These are phyloP conservation scores for Rhodomyrtus tomentosa DNA, from an alignment of 345 rosid species.

Conservation along the genomic window DNA sequence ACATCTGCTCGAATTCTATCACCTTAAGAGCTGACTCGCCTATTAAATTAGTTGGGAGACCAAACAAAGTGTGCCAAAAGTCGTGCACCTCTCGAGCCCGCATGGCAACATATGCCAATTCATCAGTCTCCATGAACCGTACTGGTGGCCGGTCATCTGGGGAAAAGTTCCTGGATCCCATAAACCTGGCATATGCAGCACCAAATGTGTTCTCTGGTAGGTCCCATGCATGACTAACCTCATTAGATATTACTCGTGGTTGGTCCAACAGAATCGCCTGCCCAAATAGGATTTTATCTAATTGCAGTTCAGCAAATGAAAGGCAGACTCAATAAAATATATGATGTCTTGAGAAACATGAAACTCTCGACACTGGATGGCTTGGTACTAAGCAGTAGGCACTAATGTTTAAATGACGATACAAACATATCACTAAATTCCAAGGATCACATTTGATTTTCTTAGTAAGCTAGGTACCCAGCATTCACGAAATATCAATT, in stretches of 20 bases:
- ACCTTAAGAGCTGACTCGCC: slow-evolving; percentile 40
- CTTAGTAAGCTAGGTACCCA: not conserved
- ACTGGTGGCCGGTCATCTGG: slow-evolving; percentile 37
- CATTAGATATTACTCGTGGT: slow-evolving; percentile 27
- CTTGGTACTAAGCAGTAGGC: not conserved
- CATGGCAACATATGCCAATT: slow-evolving; percentile 34
- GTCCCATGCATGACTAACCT: slow-evolving; percentile 35
- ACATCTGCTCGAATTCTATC: slow-evolving; percentile 42
- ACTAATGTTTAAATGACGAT: not conserved
- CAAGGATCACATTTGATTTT: not conserved
- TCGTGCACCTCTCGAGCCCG: slow-evolving; percentile 43
- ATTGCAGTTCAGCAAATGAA: not conserved
- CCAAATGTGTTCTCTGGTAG: slow-evolving; percentile 33
- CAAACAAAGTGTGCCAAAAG: slow-evolving; percentile 41
- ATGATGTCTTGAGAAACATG: not conserved
- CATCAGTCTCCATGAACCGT: slow-evolving; percentile 40
- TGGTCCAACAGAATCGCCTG: slow-evolving; percentile 28
- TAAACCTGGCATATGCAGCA: slow-evolving; percentile 35
- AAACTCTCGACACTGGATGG: not conserved
- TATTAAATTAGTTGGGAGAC: slow-evolving; percentile 28
- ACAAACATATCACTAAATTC: not conserved
- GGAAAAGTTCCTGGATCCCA: slow-evolving; percentile 41
- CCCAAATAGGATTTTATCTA: not conserved
- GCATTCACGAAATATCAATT: not conserved
- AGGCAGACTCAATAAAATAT: not conserved